A percentile compares a stretch with the other conserved stretches of the same genome.
These are phyloP conservation scores for Rhizopogon salebrosus DNA, from an alignment of 768 basidiomycete genomes.

Conservation along the genomic window DNA sequence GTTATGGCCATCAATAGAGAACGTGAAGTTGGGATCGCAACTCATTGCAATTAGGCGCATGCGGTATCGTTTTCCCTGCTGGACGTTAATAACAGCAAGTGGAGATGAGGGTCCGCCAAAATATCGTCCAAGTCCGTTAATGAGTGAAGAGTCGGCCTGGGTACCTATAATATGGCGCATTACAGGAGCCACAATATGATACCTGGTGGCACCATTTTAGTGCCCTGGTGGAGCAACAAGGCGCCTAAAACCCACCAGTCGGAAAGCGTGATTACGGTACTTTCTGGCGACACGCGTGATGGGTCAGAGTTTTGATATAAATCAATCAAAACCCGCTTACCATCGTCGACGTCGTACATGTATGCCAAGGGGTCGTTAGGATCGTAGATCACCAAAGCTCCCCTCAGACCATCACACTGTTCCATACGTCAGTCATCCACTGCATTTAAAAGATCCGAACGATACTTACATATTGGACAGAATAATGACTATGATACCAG, in stretches of 20 bases:
- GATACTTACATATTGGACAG: constrained; percentile 31
- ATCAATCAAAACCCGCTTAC: constrained; percentile 11
- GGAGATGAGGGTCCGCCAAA: constrained; percentile 27
- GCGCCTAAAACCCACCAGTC: constrained; percentile 24
- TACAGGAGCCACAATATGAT: constrained; percentile 15
- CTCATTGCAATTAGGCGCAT: constrained; percentile 33
- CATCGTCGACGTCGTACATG: constrained; percentile 42
- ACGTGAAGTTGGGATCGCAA: constrained; percentile 37
- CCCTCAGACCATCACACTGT: constrained; percentile 19
- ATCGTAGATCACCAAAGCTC: constrained; percentile 36
- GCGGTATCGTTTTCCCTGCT: constrained; percentile 31
- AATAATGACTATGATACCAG: constrained; percentile 33
- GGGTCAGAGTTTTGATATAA: neutral
- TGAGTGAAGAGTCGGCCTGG: constrained; percentile 25
- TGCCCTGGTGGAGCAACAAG: neutral
- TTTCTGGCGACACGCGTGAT: constrained; percentile 11
- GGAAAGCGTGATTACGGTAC: constrained; percentile 39
- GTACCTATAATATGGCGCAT: constrained; percentile 11
- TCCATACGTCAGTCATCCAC: neutral
- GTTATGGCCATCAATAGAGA: constrained; percentile 40
- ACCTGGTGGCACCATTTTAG: constrained; percentile 7
- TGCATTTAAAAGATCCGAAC: neutral
- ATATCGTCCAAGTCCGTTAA: constrained; percentile 36
- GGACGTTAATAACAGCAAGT: constrained; percentile 31
- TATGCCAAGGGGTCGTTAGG: constrained; percentile 31